Conservation (phyloP, 139 green algal genomes). For the Chlorella sp. region DNA sequence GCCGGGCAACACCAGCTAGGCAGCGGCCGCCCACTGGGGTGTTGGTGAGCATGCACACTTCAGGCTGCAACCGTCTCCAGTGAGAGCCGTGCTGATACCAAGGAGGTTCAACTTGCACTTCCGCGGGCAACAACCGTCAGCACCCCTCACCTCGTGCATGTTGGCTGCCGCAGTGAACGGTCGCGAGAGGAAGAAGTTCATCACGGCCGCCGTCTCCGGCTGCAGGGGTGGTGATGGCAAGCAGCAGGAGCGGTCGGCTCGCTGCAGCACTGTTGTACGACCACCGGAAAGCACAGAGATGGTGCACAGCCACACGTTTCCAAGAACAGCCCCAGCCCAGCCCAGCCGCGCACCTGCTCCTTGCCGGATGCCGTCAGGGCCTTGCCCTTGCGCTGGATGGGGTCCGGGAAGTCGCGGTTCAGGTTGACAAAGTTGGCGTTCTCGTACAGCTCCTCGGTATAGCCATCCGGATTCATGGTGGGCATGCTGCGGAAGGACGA, state of each 20-base stretch:
- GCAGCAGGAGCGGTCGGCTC: too few species aligned
- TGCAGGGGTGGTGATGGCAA: slow-evolving; percentile 38
- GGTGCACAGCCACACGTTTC: too few species aligned
- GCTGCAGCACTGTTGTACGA: too few species aligned
- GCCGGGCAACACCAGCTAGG: too few species aligned
- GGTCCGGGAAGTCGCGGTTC: slow-evolving; percentile 95
- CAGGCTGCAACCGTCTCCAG: not conserved
- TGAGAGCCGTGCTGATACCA: too few species aligned
- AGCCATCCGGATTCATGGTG: slow-evolving; percentile 94
- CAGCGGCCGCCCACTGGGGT: too few species aligned
- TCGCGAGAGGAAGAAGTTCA: slow-evolving; percentile 63
- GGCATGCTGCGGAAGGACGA: slow-evolving; percentile 61
- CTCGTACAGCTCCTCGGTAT: slow-evolving; percentile 40
- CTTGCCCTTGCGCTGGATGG: slow-evolving; percentile 34
- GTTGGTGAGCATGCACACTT: too few species aligned
- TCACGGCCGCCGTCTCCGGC: slow-evolving; percentile 80
- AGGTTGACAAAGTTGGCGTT: slow-evolving; percentile 80
- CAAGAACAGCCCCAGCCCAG: too few species aligned
- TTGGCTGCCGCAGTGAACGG: slow-evolving; percentile 66
- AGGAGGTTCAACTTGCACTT: too few species aligned
- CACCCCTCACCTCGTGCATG: slow-evolving; percentile 81
- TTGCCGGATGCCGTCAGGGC: slow-evolving; percentile 42
- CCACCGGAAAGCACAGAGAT: too few species aligned
- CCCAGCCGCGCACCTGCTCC: too few species aligned
- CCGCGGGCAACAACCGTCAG: too few species aligned